Base-by-base conservation (phyloP, 208 protist genomes). In the Zelonia costaricensis region DNA sequence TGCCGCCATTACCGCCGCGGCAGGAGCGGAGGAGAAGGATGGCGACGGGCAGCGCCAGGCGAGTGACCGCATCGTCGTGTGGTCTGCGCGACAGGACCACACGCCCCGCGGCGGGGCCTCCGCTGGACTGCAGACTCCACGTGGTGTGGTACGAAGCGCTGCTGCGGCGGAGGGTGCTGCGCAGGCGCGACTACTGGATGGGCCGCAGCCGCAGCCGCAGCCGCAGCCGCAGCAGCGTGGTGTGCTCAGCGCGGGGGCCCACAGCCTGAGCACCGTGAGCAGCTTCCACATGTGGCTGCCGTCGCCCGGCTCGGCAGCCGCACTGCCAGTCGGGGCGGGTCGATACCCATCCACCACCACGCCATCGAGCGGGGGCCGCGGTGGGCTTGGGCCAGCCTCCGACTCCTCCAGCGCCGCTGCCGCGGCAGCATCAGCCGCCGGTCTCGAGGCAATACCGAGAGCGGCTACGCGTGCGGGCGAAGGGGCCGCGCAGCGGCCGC, bases 231-330 rank as follows among this genome's bases (percentile, higher is more conserved):
- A 20, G 30, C 16, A 22, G 30, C 38, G 0, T 10, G 39, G 18
- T 40, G 22, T 4, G 18, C 27, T 16, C 15, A 27, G 15, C 44
- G n/a, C 33, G 5, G 44, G 3, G 15, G 15, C 45, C 25, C 57
- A 51, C 39, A 61, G 66, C 44, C 36, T 13, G 30, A 73, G 58
- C 28, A 73, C 66, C 6, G 58, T 62, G 9, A 61, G 66, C 56
- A 73, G 66, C 40, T 73, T 73, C 28, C 66, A 55, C 30, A 73
- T 73, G 66, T 73, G 66, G 66, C 44, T 64, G 30, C 66, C 66
- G 1, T 25, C 31, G 1, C 45, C 66, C n/a, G n/a, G n/a, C n/a
- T 38, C 56, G 1, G 23, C 36, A 43, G 39, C 58, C 1, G 18
- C 39, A 25, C 48, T 62, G 43, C 39, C 49, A 4, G 49, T 51